Evolutionary conservation across 352 stramenopile species (phyloP).

Genomic region (Stramenopiles sp.): DNA sequence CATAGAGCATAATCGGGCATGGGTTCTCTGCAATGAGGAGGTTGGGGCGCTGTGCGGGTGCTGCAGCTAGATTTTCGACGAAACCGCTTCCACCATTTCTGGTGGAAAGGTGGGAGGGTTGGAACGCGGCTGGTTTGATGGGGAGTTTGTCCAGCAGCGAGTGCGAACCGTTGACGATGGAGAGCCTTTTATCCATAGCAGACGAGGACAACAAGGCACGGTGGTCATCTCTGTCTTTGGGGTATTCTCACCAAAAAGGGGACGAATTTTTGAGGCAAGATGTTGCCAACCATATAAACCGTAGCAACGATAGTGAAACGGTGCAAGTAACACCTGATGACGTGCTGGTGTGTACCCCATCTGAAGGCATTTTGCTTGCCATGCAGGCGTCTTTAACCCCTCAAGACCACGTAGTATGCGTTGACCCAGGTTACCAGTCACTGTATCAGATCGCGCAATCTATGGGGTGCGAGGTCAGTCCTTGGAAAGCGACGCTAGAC

Average conservation of each 20-base stretch:
- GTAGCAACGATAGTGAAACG: slow-evolving; percentile 24
- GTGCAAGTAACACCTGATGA: no score
- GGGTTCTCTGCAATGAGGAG: no score
- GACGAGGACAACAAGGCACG: slow-evolving; percentile 29
- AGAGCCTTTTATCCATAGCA: slow-evolving; percentile 27
- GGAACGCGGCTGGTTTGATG: no score
- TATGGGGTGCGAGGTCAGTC: slow-evolving; percentile 28
- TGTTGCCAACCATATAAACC: slow-evolving; percentile 21
- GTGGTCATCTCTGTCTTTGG: slow-evolving; percentile 28
- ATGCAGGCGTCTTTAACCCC: slow-evolving; percentile 31
- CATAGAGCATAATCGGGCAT: no score
- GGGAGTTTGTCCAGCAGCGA: slow-evolving; percentile 30
- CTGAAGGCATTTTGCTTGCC: slow-evolving; percentile 41
- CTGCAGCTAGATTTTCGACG: no score
- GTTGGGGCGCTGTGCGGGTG: no score
- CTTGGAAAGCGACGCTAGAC: slow-evolving; percentile 26
- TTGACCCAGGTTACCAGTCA: slow-evolving; percentile 36
- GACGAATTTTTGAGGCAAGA: slow-evolving; percentile 29
- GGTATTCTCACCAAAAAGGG: slow-evolving; percentile 32
- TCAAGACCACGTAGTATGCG: slow-evolving; percentile 34
- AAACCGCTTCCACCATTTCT: no score
- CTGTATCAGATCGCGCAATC: slow-evolving; percentile 27
- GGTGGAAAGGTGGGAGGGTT: no score
- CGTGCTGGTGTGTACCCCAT: no score
- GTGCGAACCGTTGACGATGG: slow-evolving; percentile 27